These are phyloP conservation scores for Angophora floribunda DNA, from an alignment of 345 rosid species.

Conservation along the genomic window DNA sequence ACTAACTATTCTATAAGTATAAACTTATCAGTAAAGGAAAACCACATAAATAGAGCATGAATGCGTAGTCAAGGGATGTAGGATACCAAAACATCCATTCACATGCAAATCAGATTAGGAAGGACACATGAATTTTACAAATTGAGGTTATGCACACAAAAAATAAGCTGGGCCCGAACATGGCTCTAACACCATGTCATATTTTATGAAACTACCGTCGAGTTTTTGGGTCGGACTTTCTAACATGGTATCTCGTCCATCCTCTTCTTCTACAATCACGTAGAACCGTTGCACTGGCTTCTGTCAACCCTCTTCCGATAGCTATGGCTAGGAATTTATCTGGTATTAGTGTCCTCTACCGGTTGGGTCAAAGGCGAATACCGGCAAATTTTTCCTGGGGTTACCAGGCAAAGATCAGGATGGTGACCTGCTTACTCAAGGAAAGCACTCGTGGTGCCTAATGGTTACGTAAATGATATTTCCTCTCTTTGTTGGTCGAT, in stretches of 20 bases:
- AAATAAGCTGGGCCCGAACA: accelerated
- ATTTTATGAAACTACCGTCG: accelerated
- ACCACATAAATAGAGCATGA: background rate
- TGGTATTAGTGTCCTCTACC: too few relatives aligned
- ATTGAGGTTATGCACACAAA: accelerated
- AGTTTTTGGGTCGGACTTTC: accelerated
- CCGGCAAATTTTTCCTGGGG: background rate
- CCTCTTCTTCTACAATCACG: background rate
- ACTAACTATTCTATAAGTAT: accelerated
- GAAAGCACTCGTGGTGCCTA: background rate
- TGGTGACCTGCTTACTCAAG: background rate
- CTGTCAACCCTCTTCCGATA: background rate
- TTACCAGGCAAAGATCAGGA: background rate
- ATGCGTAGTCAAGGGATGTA: background rate
- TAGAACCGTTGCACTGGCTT: background rate
- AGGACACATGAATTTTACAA: background rate
- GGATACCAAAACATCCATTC: background rate
- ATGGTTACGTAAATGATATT: background rate
- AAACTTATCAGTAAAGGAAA: background rate
- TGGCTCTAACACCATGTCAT: accelerated
- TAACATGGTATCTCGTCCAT: background rate
- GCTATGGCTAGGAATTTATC: background rate
- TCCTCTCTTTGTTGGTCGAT: background rate
- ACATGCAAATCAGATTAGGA: background rate
- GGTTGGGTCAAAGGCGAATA: background rate